phyloP scores from a whole-genome alignment of 106 monocot genomes.

The Triglochin maritima region DNA sequence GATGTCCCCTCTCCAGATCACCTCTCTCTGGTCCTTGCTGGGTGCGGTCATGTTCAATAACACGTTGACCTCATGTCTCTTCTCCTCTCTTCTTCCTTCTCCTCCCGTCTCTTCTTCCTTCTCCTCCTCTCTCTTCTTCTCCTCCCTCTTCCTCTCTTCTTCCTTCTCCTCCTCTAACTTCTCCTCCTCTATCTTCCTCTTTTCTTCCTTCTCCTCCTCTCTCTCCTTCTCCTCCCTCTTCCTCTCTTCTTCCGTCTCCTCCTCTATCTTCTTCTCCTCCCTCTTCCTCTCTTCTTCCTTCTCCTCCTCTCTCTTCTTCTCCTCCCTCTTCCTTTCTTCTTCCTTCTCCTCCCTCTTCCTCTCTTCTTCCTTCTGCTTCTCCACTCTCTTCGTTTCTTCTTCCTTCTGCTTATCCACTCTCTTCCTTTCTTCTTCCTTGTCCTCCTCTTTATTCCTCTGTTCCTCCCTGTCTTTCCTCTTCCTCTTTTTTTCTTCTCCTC shows the following conservation, averaged over 20 bases:
- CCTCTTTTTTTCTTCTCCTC: too few relatives aligned
- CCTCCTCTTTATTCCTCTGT: not conserved
- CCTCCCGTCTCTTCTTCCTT: slow-evolving; percentile 6
- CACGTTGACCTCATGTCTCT: too few relatives aligned
- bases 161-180: not conserved
- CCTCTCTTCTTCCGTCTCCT: slow-evolving; percentile 3
- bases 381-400: too few relatives aligned
- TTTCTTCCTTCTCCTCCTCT: not conserved
- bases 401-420: too few relatives aligned
- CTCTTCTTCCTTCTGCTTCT: too few relatives aligned
- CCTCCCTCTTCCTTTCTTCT: not conserved
- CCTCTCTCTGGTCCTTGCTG: too few relatives aligned
- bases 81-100: not conserved
- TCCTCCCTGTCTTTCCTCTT: not conserved
- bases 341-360: too few relatives aligned
- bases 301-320: not conserved
- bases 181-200: not conserved
- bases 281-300: too few relatives aligned
- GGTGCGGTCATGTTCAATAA: too few relatives aligned
- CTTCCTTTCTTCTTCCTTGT: not conserved
- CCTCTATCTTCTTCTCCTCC: not conserved
- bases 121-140: slow-evolving; percentile 1
- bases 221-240: too few relatives aligned
- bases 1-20: too few relatives aligned
- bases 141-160: slow-evolving; percentile 1